Percentiles rank a stretch among this genome's conserved stretches.
phyloP scores from a whole-genome alignment of 75 land plant species.

The Azolla pinnata region DNA sequence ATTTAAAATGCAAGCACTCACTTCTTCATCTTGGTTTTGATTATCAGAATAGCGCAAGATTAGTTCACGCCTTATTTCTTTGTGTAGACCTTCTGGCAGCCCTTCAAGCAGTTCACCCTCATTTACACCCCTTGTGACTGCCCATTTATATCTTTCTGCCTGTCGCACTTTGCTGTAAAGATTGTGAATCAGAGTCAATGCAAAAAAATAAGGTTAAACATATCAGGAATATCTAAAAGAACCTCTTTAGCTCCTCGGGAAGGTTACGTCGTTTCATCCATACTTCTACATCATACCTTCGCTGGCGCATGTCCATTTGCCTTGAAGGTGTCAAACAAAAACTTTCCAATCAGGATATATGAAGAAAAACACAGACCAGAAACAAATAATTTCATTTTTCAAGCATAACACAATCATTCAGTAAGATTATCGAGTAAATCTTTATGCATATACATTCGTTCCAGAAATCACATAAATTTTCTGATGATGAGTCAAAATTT shows the following conservation, averaged over 20 bases:
- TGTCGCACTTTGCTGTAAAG: slow-evolving; percentile 24
- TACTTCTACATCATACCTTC: slow-evolving; percentile 24
- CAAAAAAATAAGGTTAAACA: neutral
- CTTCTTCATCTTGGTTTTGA: too few species aligned
- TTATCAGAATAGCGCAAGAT: slow-evolving; percentile 14
- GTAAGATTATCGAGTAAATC: neutral
- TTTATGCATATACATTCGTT: neutral
- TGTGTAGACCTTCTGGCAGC: slow-evolving; percentile 30
- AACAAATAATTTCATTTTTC: neutral
- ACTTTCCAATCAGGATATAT: neutral
- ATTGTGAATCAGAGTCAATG: too few species aligned
- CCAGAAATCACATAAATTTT: neutral
- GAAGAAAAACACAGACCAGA: neutral
- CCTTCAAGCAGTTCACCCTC: slow-evolving; percentile 21
- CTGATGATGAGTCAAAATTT: neutral
- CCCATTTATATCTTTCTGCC: slow-evolving; percentile 30
- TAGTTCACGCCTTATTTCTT: slow-evolving; percentile 17
- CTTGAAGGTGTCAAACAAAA: slow-evolving; percentile 6
- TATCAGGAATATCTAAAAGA: neutral
- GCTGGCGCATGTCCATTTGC: slow-evolving; percentile 23
- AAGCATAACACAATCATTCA: neutral
- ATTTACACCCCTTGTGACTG: slow-evolving; percentile 26
- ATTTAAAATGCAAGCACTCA: too few species aligned
- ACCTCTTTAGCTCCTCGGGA: slow-evolving; percentile 17
- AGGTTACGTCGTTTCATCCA: slow-evolving; percentile 28